Percentiles rank a stretch among this genome's conserved stretches.
Evolutionary conservation across 2,329 filamentous ascomycete species (phyloP).

Genomic region (Tothia fuscella): DNA sequence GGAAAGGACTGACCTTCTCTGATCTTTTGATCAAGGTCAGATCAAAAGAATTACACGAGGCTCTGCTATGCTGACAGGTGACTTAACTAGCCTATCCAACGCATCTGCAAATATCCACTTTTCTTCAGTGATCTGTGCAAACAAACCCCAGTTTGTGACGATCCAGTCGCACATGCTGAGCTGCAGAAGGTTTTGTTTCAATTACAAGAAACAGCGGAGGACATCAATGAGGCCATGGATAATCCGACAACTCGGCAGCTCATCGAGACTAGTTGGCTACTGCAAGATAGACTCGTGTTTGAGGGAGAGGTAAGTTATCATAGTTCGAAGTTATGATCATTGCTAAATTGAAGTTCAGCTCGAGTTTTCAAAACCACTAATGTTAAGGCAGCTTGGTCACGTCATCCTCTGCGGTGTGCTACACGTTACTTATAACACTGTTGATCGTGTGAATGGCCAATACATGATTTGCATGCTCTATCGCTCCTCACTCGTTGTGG

Average conservation of each 20-base stretch:
- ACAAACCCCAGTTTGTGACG: slow-evolving; percentile 73
- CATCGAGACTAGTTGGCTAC: slow-evolving; percentile 70
- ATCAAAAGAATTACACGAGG: not conserved
- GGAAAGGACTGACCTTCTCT: slow-evolving; percentile 67
- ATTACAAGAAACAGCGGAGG: slow-evolving; percentile 61
- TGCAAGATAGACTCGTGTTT: slow-evolving; percentile 73
- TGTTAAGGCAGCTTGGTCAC: slow-evolving; percentile 71
- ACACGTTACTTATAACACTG: slow-evolving; percentile 69
- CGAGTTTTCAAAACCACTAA: slow-evolving; percentile 20
- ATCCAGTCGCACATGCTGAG: slow-evolving; percentile 68
- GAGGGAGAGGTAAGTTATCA: slow-evolving; percentile 53
- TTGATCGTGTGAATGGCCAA: slow-evolving; percentile 54
- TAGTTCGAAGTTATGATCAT: too few relatives aligned
- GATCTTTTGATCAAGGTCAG: slow-evolving; percentile 82
- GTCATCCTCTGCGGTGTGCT: slow-evolving; percentile 72
- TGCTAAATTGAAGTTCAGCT: slow-evolving; percentile 6
- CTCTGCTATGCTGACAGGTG: slow-evolving; percentile 1
- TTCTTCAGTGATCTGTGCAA: slow-evolving; percentile 75
- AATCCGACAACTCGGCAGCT: slow-evolving; percentile 56
- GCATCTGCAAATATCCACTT: slow-evolving; percentile 82
- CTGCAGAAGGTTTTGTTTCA: slow-evolving; percentile 61
- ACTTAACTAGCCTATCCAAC: slow-evolving; percentile 66
- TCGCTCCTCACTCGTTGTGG: slow-evolving; percentile 65
- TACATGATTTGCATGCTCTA: slow-evolving; percentile 86
- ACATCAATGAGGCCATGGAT: slow-evolving; percentile 76